A percentile compares a stretch with the other conserved stretches of the same genome.
These are phyloP conservation scores for Wickerhamomyces queroliae DNA, from an alignment of 805 yeast species.

Conservation along the genomic window DNA sequence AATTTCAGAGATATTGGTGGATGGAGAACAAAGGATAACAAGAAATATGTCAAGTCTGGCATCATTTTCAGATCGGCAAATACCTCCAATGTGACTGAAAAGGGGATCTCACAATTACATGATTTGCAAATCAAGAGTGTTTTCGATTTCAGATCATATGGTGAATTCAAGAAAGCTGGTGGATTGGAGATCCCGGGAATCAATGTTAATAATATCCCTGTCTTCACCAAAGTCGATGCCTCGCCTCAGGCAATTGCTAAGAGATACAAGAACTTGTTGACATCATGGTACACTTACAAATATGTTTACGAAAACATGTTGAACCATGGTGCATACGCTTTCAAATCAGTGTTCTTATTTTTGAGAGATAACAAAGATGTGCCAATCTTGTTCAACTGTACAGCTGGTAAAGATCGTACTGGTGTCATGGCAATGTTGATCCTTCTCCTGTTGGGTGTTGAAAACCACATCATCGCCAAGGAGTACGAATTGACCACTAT, in stretches of 20 bases:
- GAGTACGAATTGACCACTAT: constrained; percentile 73
- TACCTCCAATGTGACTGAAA: constrained; percentile 42
- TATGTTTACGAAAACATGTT: constrained; percentile 58
- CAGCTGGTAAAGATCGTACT: constrained; percentile 86
- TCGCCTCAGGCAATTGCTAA: constrained; percentile 62
- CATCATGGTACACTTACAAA: constrained; percentile 58
- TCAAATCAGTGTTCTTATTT: constrained; percentile 43
- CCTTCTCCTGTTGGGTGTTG: constrained; percentile 59
- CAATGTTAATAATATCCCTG: constrained; percentile 48
- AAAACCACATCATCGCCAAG: constrained; percentile 54
- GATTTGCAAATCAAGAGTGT: constrained; percentile 44
- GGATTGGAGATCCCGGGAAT: constrained; percentile 40
- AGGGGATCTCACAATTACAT: constrained; percentile 37
- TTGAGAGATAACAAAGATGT: constrained; percentile 48
- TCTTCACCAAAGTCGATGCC: constrained; percentile 44
- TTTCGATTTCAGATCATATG: constrained; percentile 62
- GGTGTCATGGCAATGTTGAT: constrained; percentile 70
- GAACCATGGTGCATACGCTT: constrained; percentile 40
- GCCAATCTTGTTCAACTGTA: constrained; percentile 64
- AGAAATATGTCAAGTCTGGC: constrained; percentile 44
- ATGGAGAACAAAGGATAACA: constrained; percentile 36
- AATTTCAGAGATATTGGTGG: constrained; percentile 85
- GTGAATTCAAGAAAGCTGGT: constrained; percentile 46
- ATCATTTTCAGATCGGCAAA: constrained; percentile 60
- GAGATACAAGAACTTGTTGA: constrained; percentile 46